A percentile compares a stretch with the other conserved stretches of the same genome.
Conservation (phyloP, 441 rosid genomes). For the Corymbia citriodora region DNA sequence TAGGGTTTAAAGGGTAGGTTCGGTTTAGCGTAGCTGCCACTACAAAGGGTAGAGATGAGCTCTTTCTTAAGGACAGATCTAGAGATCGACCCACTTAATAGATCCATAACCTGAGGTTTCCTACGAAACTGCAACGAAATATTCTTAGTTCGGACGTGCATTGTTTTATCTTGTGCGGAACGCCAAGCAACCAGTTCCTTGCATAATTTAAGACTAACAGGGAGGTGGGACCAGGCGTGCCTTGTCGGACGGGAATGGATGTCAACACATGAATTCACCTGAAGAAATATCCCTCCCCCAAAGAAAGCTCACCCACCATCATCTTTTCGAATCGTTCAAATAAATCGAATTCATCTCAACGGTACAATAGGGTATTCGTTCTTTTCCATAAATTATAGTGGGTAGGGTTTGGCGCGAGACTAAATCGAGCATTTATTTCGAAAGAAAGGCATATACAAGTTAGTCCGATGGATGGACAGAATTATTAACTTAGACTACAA, state of each 20-base stretch:
- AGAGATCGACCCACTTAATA: neutral
- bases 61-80: neutral
- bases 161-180: neutral
- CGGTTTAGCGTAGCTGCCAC: neutral
- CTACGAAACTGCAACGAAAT: neutral
- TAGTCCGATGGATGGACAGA: neutral
- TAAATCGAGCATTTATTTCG: neutral
- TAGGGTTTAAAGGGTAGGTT: neutral
- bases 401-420: neutral
- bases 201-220: neutral
- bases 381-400: neutral
- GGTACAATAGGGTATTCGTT: neutral
- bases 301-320: neutral
- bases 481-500: neutral
- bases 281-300: neutral
- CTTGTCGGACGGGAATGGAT: neutral
- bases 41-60: neutral
- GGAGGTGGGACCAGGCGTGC: neutral
- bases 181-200: neutral
- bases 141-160: neutral
- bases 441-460: neutral
- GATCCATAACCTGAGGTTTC: neutral
- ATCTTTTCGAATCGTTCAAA: neutral
- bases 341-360: neutral
- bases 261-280: neutral